Percentiles rank a stretch among this genome's conserved stretches.
These are phyloP conservation scores for Lodderomyces orthopsilosis DNA, from an alignment of 1,139 yeast genomes.

Conservation along the genomic window DNA sequence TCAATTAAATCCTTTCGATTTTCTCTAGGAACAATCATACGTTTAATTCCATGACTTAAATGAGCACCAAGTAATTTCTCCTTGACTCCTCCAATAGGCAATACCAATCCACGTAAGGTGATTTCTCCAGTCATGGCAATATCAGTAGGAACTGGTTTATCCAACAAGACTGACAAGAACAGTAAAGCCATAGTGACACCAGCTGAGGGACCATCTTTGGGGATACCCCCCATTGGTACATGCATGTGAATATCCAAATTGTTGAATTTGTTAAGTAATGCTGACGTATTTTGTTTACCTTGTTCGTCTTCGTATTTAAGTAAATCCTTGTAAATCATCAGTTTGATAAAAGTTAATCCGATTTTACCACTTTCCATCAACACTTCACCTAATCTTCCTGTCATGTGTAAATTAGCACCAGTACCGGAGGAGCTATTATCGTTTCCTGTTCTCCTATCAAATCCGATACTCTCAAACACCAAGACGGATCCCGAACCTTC, in stretches of 20 bases:
- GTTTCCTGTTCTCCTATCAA: constrained; percentile 32
- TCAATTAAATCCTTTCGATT: constrained; percentile 73
- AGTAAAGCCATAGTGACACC: constrained; percentile 89
- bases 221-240: constrained; percentile 86
- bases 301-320: constrained; percentile 23
- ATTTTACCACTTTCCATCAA: constrained; percentile 80
- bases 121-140: constrained; percentile 95
- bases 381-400: constrained; percentile 84
- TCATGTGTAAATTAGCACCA: constrained; percentile 53
- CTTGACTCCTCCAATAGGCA: constrained; percentile 87
- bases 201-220: constrained; percentile 93
- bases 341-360: constrained; percentile 71
- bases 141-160: constrained; percentile 62
- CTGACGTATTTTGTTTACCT: background rate
- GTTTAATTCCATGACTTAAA: constrained; percentile 51
- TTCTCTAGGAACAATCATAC: constrained; percentile 66
- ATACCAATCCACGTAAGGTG: constrained; percentile 77
- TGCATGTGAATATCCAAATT: constrained; percentile 72
- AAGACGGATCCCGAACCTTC: constrained; percentile 86
- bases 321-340: constrained; percentile 43
- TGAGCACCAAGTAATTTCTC: constrained; percentile 87
- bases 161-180: constrained; percentile 66
- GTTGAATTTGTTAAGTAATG: constrained; percentile 42
- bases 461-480: constrained; percentile 75
- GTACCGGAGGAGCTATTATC: constrained; percentile 14